Evolutionary conservation across 2,329 filamentous ascomycete genomes (phyloP).

Genomic region (Scleromitrula shiraiana): DNA sequence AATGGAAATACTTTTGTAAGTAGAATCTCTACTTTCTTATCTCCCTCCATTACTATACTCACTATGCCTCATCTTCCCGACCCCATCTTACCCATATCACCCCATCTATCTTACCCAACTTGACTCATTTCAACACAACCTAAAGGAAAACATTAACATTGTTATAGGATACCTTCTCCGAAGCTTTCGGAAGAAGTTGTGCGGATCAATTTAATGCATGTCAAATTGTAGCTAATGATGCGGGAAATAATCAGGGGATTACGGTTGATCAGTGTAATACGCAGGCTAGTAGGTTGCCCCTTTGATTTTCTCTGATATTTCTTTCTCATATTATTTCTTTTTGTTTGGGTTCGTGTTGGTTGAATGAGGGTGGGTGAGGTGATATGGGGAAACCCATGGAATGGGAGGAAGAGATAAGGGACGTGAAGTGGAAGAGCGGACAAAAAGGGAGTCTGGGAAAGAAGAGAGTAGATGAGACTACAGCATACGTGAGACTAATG

Average conservation of each 20-base stretch:
- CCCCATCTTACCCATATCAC: not conserved
- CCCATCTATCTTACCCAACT: not conserved
- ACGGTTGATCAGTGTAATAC: not conserved
- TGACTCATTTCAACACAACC: not conserved
- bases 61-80: not conserved
- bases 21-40: too few relatives aligned
- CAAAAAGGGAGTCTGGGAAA: not conserved
- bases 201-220: not conserved
- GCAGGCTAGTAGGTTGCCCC: not conserved
- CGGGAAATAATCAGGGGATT: not conserved
- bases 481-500: too few relatives aligned
- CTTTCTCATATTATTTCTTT: not conserved
- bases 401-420: not conserved
- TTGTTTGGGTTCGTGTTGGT: too few relatives aligned
- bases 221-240: not conserved
- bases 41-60: not conserved
- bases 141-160: too few relatives aligned
- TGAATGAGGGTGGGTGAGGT: too few relatives aligned
- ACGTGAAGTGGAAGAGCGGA: not conserved
- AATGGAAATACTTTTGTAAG: slow-evolving; percentile 5
- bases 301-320: not conserved
- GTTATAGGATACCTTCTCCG: not conserved
- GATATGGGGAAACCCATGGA: too few relatives aligned
- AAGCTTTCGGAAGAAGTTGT: not conserved
- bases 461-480: too few relatives aligned